phyloP scores from a whole-genome alignment of 495 filamentous ascomycete genomes.

The Chaetomium cochliodes region DNA sequence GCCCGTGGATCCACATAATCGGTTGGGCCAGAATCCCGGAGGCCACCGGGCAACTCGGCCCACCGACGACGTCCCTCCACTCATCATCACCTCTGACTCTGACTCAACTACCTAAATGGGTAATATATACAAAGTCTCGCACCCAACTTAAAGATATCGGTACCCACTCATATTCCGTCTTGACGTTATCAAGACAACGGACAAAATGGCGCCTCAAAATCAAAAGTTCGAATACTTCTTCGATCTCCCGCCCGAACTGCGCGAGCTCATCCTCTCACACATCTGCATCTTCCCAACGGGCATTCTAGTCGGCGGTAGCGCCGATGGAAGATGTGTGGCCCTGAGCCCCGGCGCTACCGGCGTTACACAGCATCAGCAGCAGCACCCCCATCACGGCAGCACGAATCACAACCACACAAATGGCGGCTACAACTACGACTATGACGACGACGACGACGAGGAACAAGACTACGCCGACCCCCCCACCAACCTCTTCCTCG shows the following conservation, averaged over 20 bases:
- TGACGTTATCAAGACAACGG: neutral
- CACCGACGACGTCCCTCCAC: no score
- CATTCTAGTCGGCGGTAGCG: slow-evolving; percentile 15
- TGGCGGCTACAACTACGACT: neutral
- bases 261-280: slow-evolving; percentile 24
- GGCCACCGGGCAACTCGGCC: no score
- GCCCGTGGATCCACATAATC: no score
- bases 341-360: neutral
- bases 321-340: neutral
- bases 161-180: neutral
- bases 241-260: slow-evolving; percentile 23
- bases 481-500: slow-evolving; percentile 36
- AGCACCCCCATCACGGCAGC: neutral
- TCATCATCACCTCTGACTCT: no score
- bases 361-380: neutral
- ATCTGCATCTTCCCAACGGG: slow-evolving; percentile 22
- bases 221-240: slow-evolving; percentile 20
- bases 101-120: no score
- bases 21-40: no score
- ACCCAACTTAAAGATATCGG: neutral
- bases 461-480: slow-evolving; percentile 1
- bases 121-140: no score
- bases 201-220: neutral
- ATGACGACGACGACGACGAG: neutral
- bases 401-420: neutral